Evolutionary conservation across 1,139 yeast genomes (phyloP).

Genomic region (Yueomyces sp.): DNA sequence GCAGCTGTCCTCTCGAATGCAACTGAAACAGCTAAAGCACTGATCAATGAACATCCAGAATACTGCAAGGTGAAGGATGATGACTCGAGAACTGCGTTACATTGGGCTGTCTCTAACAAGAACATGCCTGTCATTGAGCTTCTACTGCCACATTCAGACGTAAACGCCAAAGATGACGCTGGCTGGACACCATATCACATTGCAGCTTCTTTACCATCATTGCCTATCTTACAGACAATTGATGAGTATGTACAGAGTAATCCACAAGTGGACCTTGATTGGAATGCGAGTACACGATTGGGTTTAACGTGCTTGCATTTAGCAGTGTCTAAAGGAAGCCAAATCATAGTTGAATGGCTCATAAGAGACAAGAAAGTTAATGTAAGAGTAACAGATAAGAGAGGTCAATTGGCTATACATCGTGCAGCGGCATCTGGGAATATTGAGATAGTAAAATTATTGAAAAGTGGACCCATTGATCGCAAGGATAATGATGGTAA

Average conservation of each 20-base stretch:
- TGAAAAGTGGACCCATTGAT: slow-evolving; percentile 49
- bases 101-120: slow-evolving; percentile 66
- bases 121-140: not conserved
- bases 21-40: not conserved
- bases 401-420: slow-evolving; percentile 57
- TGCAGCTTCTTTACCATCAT: slow-evolving; percentile 62
- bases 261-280: slow-evolving; percentile 25
- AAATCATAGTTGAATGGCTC: slow-evolving; percentile 38
- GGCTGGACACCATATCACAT: slow-evolving; percentile 90
- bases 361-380: slow-evolving; percentile 48
- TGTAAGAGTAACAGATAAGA: slow-evolving; percentile 52
- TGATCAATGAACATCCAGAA: not conserved
- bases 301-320: slow-evolving; percentile 68
- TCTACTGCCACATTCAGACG: not conserved
- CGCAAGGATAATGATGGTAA: slow-evolving; percentile 61
- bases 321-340: slow-evolving; percentile 60
- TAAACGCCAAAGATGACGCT: slow-evolving; percentile 40
- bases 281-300: slow-evolving; percentile 41
- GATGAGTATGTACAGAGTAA: slow-evolving; percentile 28
- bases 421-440: slow-evolving; percentile 80
- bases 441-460: slow-evolving; percentile 34
- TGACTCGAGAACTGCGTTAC: slow-evolving; percentile 73
- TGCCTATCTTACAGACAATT: slow-evolving; percentile 35
- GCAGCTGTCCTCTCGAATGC: not conserved
- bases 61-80: slow-evolving; percentile 30